Percentiles rank a stretch among this genome's conserved stretches.
These are phyloP conservation scores for Gastrolobium bilobum DNA, from an alignment of 306 rosid genomes.

Conservation along the genomic window DNA sequence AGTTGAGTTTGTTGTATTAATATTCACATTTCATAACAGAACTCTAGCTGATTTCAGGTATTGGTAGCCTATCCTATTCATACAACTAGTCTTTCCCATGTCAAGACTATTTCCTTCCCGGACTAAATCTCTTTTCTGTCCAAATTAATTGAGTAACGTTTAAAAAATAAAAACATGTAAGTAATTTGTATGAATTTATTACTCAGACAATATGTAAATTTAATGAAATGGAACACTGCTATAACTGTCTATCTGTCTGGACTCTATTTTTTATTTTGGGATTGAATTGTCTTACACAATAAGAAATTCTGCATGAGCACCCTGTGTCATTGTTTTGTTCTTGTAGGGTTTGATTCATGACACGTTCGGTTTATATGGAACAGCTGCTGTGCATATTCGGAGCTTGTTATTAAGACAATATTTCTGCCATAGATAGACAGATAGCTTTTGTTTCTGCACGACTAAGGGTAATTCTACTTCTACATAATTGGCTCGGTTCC, in stretches of 20 bases:
- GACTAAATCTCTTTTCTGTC: no score
- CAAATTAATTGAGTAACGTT: no score
- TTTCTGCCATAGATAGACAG: background rate
- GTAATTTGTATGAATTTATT: background rate
- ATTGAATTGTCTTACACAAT: no score
- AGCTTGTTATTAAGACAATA: background rate
- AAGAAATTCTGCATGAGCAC: no score
- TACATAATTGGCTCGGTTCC: background rate
- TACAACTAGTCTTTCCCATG: background rate
- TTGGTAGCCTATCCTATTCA: background rate
- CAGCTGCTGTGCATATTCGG: background rate
- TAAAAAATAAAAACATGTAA: background rate
- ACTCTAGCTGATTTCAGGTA: background rate
- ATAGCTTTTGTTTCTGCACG: no score
- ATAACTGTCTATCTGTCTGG: no score
- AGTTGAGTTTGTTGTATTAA: slow-evolving; percentile 1
- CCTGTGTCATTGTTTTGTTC: no score
- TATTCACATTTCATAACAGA: background rate
- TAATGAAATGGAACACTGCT: no score
- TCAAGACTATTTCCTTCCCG: no score
- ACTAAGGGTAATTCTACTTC: background rate
- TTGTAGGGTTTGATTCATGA: background rate
- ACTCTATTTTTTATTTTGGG: no score
- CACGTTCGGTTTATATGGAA: background rate
- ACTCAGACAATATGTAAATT: background rate